phyloP scores from a whole-genome alignment of 805 yeast genomes.

The Ogataea ganodermae region DNA sequence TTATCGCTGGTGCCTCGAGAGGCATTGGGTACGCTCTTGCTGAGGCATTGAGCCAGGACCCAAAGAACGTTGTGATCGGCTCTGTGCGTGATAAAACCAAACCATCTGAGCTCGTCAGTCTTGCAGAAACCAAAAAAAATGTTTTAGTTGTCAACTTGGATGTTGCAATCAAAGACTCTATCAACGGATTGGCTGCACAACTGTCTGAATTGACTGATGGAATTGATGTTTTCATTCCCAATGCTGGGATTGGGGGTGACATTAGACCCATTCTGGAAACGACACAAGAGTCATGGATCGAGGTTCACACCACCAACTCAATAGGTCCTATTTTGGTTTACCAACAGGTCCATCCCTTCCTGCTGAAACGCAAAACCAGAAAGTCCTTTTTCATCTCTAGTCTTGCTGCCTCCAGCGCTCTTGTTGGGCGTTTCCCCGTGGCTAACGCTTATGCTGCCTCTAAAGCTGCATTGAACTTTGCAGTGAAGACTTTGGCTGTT shows the following conservation, averaged over 20 bases:
- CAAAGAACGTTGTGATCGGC: slow-evolving; percentile 29
- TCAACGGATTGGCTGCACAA: slow-evolving; percentile 18
- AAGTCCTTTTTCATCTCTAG: slow-evolving; percentile 36
- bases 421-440: slow-evolving; percentile 23
- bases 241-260: slow-evolving; percentile 31
- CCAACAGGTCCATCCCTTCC: slow-evolving; percentile 33
- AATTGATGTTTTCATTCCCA: slow-evolving; percentile 39
- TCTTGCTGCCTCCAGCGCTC: slow-evolving; percentile 32
- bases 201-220: slow-evolving; percentile 20
- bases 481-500: slow-evolving; percentile 28
- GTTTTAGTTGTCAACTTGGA: slow-evolving; percentile 28
- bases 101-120: slow-evolving; percentile 20
- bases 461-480: slow-evolving; percentile 39
- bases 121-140: slow-evolving; percentile 18
- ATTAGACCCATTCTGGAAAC: background rate
- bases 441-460: slow-evolving; percentile 36
- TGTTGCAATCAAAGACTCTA: slow-evolving; percentile 21
- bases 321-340: slow-evolving; percentile 37
- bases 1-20: slow-evolving; percentile 46
- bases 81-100: slow-evolving; percentile 6
- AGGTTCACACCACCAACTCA: slow-evolving; percentile 26
- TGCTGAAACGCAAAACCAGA: slow-evolving; percentile 28
- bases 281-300: background rate
- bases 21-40: slow-evolving; percentile 43
- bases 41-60: slow-evolving; percentile 27